These are phyloP conservation scores for Trypanosomatidae sp. DNA, from an alignment of 208 protist genomes.

Conservation along the genomic window DNA sequence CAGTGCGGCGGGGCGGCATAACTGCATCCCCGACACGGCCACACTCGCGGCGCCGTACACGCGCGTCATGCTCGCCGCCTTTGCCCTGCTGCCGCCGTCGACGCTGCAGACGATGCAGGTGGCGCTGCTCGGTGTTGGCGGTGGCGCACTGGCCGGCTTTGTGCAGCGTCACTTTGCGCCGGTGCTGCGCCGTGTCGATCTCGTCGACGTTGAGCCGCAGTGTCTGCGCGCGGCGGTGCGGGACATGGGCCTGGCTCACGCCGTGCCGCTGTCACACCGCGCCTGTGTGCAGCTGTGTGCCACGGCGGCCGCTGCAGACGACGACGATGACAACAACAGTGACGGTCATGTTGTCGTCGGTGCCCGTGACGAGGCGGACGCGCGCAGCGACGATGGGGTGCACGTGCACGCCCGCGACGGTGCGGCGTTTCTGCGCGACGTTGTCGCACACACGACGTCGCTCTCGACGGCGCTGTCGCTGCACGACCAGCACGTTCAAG, in stretches of 20 bases:
- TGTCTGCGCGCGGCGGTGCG: slow-evolving; percentile 57
- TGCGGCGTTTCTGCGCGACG: too few species aligned
- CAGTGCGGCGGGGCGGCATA: slow-evolving; percentile 17
- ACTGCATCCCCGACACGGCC: slow-evolving; percentile 39
- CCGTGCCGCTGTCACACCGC: too few species aligned
- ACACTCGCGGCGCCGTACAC: slow-evolving; percentile 72
- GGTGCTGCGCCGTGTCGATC: slow-evolving; percentile 29
- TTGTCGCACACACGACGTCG: too few species aligned
- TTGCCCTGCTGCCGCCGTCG: slow-evolving; percentile 37
- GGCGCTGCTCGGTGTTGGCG: slow-evolving; percentile 65
- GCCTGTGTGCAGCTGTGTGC: too few species aligned
- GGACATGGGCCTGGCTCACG: slow-evolving; percentile 52
- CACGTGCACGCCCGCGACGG: too few species aligned
- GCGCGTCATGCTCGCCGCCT: slow-evolving; percentile 55
- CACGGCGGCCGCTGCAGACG: too few species aligned
- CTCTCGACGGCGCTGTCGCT: too few species aligned
- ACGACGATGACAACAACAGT: too few species aligned
- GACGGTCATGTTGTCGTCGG: too few species aligned
- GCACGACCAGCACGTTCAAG: too few species aligned
- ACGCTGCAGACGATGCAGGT: slow-evolving; percentile 30
- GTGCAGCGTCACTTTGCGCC: slow-evolving; percentile 49
- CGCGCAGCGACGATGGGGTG: too few species aligned
- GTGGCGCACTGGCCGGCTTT: slow-evolving; percentile 64
- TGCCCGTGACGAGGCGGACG: too few species aligned
- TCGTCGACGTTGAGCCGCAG: slow-evolving; percentile 70